Evolutionary conservation across 345 rosid genomes (phyloP).

Genomic region (Gossypium stocksii): DNA sequence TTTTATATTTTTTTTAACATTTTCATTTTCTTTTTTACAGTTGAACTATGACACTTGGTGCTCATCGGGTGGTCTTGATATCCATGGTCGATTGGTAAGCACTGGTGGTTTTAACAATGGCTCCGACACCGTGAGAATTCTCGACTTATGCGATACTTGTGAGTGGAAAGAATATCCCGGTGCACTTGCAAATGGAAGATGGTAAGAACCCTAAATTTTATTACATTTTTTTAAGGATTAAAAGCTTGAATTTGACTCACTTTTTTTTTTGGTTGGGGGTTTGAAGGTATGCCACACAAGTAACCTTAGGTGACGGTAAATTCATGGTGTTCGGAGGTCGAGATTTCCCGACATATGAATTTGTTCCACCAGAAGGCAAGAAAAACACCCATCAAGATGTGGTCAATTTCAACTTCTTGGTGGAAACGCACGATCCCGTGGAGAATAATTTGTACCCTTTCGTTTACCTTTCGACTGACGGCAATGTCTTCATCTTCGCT

Average conservation of each 20-base stretch:
- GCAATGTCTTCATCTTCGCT: slow-evolving; percentile 74
- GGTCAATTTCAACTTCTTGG: slow-evolving; percentile 32
- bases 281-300: slow-evolving; percentile 69
- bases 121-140: slow-evolving; percentile 55
- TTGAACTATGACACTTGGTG: slow-evolving; percentile 86
- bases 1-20: neutral
- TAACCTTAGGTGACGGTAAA: slow-evolving; percentile 57
- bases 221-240: neutral
- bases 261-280: fast-evolving
- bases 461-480: slow-evolving; percentile 65
- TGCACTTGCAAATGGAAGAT: slow-evolving; percentile 61
- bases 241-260: neutral
- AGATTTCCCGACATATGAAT: slow-evolving; percentile 64
- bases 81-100: slow-evolving; percentile 67
- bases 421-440: slow-evolving; percentile 42
- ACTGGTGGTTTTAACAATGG: slow-evolving; percentile 75
- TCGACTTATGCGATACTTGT: slow-evolving; percentile 33
- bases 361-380: slow-evolving; percentile 56
- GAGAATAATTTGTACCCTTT: slow-evolving; percentile 91
- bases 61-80: slow-evolving; percentile 76
- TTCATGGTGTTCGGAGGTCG: slow-evolving; percentile 82
- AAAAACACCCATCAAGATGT: slow-evolving; percentile 31
- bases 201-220: slow-evolving; percentile 26
- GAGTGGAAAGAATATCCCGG: slow-evolving; percentile 65
- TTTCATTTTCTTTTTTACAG: slow-evolving; percentile 26